Evolutionary conservation across 176 grass and related monocot species (phyloP).

Genomic region (Hsuehochloa calcarea): DNA sequence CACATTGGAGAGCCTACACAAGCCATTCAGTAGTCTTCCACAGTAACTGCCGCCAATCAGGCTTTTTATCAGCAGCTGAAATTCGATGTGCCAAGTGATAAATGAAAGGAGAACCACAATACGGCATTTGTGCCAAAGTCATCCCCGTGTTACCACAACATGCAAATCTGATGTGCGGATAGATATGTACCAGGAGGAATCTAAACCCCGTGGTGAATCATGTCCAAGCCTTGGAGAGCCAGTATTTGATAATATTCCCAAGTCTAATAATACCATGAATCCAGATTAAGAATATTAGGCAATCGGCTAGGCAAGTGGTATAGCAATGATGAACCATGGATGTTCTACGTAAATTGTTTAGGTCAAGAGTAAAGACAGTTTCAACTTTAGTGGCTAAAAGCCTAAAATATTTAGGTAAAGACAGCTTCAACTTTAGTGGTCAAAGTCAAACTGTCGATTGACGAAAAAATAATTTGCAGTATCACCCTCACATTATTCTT

Average conservation of each 20-base stretch:
- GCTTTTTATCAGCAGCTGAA: not conserved
- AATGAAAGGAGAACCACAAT: not conserved
- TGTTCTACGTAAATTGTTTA: not conserved
- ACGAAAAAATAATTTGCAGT: slow-evolving; percentile 21
- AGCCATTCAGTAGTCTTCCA: slow-evolving; percentile 2
- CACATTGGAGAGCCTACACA: slow-evolving; percentile 10
- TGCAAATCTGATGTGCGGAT: not conserved
- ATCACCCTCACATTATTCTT: slow-evolving; percentile 8
- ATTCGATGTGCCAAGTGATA: not conserved
- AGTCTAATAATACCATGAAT: slow-evolving; percentile 16
- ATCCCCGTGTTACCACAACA: not conserved
- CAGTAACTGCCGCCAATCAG: not conserved
- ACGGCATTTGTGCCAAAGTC: not conserved
- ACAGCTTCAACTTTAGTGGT: slow-evolving; percentile 2
- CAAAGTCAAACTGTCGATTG: slow-evolving; percentile 4
- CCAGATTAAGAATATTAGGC: not conserved
- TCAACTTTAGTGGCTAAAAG: slow-evolving; percentile 19
- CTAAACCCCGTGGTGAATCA: not conserved
- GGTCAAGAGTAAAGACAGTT: not conserved
- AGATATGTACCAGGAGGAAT: slow-evolving; percentile 13
- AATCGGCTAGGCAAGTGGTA: not conserved
- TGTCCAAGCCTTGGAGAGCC: not conserved
- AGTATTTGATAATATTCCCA: not conserved
- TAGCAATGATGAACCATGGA: not conserved
- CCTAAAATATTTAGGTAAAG: not conserved